Evolutionary conservation across 192 early-diverging fungal species (phyloP).

Genomic region (Podila horticola): DNA sequence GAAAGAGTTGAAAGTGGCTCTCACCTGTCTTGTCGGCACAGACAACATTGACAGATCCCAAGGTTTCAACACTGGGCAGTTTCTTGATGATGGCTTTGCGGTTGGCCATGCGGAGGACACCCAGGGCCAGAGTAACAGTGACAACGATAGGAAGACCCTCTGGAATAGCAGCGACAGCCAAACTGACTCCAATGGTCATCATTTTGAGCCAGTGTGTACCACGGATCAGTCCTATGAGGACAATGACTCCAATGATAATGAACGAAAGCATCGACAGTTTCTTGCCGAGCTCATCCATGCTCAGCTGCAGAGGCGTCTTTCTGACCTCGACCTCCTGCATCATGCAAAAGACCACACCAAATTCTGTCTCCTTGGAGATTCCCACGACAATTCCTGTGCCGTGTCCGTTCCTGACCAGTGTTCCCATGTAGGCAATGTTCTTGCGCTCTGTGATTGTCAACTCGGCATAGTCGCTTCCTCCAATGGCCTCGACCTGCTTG

Average conservation of each 20-base stretch:
- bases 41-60: slow-evolving; percentile 94
- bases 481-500: slow-evolving; percentile 71
- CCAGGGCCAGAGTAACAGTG: slow-evolving; percentile 93
- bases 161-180: slow-evolving; percentile 98
- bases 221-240: slow-evolving; percentile 88
- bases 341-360: slow-evolving; percentile 94
- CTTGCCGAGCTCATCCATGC: slow-evolving; percentile 96
- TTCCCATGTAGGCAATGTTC: slow-evolving; percentile 97
- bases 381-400: slow-evolving; percentile 92
- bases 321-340: slow-evolving; percentile 93
- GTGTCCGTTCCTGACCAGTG: slow-evolving; percentile 87
- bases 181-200: slow-evolving; percentile 94
- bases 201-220: slow-evolving; percentile 92
- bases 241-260: slow-evolving; percentile 84
- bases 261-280: slow-evolving; percentile 88
- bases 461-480: slow-evolving; percentile 54
- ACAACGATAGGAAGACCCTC: slow-evolving; percentile 98
- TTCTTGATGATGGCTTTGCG: slow-evolving; percentile 95
- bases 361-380: slow-evolving; percentile 90
- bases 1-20: neutral
- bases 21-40: slow-evolving; percentile 96
- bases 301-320: slow-evolving; percentile 92
- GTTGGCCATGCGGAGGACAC: slow-evolving; percentile 92
- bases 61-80: slow-evolving; percentile 92
- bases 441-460: slow-evolving; percentile 74